Percentiles rank a stretch among this genome's conserved stretches.
These are phyloP conservation scores for Ophiosphaerella herpotricha DNA, from an alignment of 2,329 filamentous ascomycete genomes.

Conservation along the genomic window DNA sequence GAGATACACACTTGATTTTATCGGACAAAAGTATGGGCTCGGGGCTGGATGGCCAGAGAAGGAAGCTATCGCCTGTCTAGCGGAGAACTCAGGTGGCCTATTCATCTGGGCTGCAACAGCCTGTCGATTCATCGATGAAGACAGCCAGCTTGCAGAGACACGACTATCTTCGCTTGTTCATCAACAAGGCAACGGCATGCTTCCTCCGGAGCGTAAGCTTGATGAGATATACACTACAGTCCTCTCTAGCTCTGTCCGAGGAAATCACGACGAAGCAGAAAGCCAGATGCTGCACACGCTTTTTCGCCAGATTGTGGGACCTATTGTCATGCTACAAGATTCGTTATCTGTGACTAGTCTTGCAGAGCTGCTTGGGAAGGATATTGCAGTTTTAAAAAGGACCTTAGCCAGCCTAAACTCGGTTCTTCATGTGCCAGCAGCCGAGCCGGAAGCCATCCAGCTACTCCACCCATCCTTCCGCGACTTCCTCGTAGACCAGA, in stretches of 20 bases:
- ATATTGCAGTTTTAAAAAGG: constrained; percentile 4
- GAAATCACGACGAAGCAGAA: not conserved
- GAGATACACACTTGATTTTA: constrained; percentile 7
- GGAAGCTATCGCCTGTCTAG: constrained; percentile 23
- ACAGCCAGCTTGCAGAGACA: not conserved
- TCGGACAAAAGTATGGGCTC: not conserved
- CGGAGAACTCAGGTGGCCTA: constrained; percentile 30
- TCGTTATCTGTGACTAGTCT: not conserved
- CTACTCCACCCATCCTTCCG: constrained; percentile 9
- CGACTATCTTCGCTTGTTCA: not conserved
- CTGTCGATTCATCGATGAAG: constrained; percentile 25
- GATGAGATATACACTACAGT: constrained; percentile 4
- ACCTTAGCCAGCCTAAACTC: constrained; percentile 33
- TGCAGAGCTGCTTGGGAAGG: not conserved
- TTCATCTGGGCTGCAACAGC: too few species aligned
- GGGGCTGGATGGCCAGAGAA: constrained; percentile 19
- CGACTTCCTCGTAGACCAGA: constrained; percentile 23
- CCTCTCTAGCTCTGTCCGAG: not conserved
- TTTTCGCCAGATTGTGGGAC: too few species aligned
- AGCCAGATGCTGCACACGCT: not conserved
- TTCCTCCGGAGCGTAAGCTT: not conserved
- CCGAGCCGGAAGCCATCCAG: constrained; percentile 9
- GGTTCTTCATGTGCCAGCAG: constrained; percentile 24
- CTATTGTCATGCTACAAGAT: not conserved
- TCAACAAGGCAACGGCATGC: not conserved